These are phyloP conservation scores for Pseudopediastrum boryanum DNA, from an alignment of 139 green algal genomes.

Conservation along the genomic window DNA sequence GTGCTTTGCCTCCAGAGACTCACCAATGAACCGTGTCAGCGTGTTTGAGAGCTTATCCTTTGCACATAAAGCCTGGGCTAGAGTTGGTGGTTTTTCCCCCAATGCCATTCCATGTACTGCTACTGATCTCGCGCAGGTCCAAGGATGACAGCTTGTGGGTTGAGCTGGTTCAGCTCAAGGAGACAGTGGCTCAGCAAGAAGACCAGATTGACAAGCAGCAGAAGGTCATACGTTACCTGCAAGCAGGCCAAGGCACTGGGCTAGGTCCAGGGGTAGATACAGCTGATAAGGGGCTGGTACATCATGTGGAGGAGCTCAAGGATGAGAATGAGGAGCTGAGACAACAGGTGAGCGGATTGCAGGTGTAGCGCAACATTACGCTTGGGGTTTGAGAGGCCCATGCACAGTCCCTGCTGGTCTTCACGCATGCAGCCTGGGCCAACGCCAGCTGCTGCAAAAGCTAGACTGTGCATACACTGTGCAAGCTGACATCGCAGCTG, in stretches of 20 bases:
- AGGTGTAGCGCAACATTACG: not conserved
- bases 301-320: constrained; percentile 12
- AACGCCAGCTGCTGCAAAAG: not conserved
- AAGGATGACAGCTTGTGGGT: not conserved
- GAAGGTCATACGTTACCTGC: constrained; percentile 36
- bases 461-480: not conserved
- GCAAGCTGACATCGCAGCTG: not conserved
- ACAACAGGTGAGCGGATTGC: not conserved
- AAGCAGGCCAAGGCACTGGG: not conserved
- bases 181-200: constrained; percentile 15
- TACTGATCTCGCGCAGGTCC: not conserved
- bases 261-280: not conserved
- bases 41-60: not conserved
- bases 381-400: not conserved
- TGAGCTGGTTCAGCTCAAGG: not conserved
- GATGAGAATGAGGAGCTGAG: constrained; percentile 21
- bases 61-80: not conserved
- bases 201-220: constrained; percentile 39
- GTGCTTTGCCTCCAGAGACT: not conserved
- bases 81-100: not conserved
- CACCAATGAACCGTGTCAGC: not conserved
- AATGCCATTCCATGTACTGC: not conserved
- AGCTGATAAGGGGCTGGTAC: not conserved
- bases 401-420: not conserved
- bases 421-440: not conserved